These are phyloP conservation scores for Amylostereum areolatum DNA, from an alignment of 1,284 basidiomycete species.

Conservation along the genomic window DNA sequence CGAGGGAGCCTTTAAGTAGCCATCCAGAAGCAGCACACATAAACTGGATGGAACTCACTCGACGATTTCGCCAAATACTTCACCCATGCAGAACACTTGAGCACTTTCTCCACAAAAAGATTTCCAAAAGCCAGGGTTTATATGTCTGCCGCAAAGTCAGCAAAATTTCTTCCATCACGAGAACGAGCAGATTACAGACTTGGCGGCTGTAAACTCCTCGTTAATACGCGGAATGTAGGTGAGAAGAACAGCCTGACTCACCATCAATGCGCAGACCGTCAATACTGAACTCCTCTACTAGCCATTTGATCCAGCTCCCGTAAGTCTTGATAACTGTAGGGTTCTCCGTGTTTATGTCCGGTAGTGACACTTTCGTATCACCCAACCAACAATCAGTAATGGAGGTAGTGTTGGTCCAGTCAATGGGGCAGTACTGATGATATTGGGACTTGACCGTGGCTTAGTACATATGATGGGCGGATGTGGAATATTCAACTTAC, in stretches of 20 bases:
- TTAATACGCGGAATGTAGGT: too few species aligned
- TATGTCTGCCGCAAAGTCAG: constrained; percentile 57
- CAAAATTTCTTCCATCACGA: too few species aligned
- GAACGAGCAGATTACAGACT: too few species aligned
- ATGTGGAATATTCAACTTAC: constrained; percentile 19
- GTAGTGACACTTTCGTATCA: constrained; percentile 58
- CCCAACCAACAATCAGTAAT: constrained; percentile 75
- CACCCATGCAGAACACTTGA: constrained; percentile 81
- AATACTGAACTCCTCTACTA: constrained; percentile 59
- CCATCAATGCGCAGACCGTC: constrained; percentile 76
- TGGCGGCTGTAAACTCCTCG: too few species aligned
- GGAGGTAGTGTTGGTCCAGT: constrained; percentile 57
- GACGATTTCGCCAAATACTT: constrained; percentile 61
- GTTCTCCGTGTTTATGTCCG: constrained; percentile 71
- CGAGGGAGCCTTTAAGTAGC: constrained; percentile 11
- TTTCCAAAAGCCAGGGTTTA: constrained; percentile 64
- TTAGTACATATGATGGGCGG: constrained; percentile 1
- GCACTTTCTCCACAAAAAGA: constrained; percentile 62
- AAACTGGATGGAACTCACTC: constrained; percentile 32
- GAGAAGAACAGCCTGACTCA: constrained; percentile 41
- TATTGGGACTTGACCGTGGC: constrained; percentile 38
- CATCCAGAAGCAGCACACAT: constrained; percentile 11
- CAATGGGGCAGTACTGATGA: constrained; percentile 61
- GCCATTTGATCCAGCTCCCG: constrained; percentile 53
- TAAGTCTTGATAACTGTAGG: constrained; percentile 49